These are phyloP conservation scores for Colletotrichum spaethianum DNA, from an alignment of 2,329 filamentous ascomycete genomes.

Conservation along the genomic window DNA sequence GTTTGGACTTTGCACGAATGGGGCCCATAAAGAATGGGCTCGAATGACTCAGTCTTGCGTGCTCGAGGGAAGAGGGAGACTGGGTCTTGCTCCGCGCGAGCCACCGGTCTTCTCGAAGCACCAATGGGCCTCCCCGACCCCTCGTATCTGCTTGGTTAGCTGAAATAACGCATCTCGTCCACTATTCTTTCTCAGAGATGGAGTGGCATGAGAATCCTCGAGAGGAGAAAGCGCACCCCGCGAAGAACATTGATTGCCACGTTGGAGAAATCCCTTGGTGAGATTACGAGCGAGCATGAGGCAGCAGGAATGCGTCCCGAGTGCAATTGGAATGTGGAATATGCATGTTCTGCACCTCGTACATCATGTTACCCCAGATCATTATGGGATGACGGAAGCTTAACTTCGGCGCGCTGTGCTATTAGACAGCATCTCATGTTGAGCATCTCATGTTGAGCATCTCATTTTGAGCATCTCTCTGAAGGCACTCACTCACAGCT, in stretches of 20 bases:
- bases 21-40: background rate
- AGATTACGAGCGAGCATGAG: background rate
- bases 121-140: too few species aligned
- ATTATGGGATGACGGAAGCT: constrained; percentile 32
- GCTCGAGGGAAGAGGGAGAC: background rate
- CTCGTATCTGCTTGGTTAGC: too few species aligned
- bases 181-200: background rate
- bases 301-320: background rate
- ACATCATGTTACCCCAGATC: background rate
- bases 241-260: background rate
- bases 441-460: background rate
- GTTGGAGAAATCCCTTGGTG: background rate
- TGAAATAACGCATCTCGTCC: too few species aligned
- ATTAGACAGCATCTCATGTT: background rate
- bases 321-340: background rate
- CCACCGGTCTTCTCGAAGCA: too few species aligned
- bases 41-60: background rate
- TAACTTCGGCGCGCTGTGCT: background rate
- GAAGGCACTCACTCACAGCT: background rate
- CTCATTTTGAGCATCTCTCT: background rate
- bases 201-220: background rate
- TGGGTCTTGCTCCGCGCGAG: too few species aligned
- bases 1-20: background rate
- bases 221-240: background rate
- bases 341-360: background rate